Conservation (phyloP, 352 stramenopile genomes). For the Halophytophthora batemanensis region DNA sequence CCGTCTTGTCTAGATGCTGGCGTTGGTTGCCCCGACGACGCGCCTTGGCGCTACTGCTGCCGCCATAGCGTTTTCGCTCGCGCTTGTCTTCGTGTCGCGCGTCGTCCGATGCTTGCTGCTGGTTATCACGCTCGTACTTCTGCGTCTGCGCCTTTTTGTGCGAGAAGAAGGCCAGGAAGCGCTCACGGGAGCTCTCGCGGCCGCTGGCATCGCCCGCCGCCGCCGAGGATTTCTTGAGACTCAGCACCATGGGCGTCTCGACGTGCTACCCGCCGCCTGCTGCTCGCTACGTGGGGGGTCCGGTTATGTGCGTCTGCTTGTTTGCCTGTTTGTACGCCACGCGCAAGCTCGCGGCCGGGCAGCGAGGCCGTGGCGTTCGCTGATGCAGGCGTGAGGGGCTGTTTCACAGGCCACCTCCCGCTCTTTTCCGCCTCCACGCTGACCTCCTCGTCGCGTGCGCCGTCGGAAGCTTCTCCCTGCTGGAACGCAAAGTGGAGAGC, state of each 20-base stretch:
- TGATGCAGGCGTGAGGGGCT: no score
- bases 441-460: no score
- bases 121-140: neutral
- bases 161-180: slow-evolving; percentile 32
- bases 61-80: slow-evolving; percentile 10
- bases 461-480: no score
- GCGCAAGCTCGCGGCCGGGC: no score
- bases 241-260: slow-evolving; percentile 23
- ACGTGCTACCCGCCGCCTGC: no score
- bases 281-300: no score
- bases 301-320: no score
- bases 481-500: no score
- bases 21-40: slow-evolving; percentile 4
- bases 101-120: slow-evolving; percentile 6
- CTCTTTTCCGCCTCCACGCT: no score
- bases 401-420: no score
- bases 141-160: slow-evolving; percentile 15
- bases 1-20: neutral
- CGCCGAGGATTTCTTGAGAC: slow-evolving; percentile 22
- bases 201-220: slow-evolving; percentile 3
- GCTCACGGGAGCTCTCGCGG: slow-evolving; percentile 7
- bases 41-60: slow-evolving; percentile 19
- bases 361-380: no score
- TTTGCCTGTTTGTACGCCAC: no score
- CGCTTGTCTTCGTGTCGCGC: slow-evolving; percentile 8